These are phyloP conservation scores for Exophiala mesophila DNA, from an alignment of 2,329 filamentous ascomycete genomes.

Conservation along the genomic window DNA sequence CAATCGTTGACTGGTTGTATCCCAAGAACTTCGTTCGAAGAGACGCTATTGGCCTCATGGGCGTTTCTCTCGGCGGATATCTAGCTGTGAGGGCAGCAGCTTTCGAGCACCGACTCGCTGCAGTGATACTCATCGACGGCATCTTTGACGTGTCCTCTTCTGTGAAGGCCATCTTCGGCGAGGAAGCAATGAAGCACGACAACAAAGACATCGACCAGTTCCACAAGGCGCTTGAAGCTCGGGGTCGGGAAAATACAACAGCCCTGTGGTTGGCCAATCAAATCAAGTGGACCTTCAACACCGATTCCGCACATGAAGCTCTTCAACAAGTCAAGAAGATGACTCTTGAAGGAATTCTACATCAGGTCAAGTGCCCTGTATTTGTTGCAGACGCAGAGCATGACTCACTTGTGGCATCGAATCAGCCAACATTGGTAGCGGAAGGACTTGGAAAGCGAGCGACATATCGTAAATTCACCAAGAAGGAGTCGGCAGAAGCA, in stretches of 20 bases:
- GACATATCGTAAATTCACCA: neutral
- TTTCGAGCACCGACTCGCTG: conserved; percentile 28
- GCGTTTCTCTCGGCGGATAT: conserved; percentile 30
- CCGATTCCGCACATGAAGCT: neutral
- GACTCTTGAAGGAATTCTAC: neutral
- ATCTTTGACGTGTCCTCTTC: neutral
- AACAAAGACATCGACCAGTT: neutral
- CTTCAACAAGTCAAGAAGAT: neutral
- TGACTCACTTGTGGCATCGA: neutral
- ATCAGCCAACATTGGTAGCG: neutral
- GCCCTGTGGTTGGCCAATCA: neutral
- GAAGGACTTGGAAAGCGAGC: neutral
- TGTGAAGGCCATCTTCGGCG: neutral
- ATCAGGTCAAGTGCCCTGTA: neutral
- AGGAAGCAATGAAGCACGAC: neutral
- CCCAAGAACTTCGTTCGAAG: conserved; percentile 22
- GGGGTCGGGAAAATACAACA: neutral
- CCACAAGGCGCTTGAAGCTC: neutral
- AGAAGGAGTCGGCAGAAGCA: neutral
- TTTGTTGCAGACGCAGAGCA: conserved; percentile 1
- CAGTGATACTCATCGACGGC: conserved; percentile 19
- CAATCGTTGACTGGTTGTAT: conserved; percentile 28
- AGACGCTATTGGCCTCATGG: conserved; percentile 26
- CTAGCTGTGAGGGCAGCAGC: conserved; percentile 30
- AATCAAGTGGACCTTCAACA: neutral